Evolutionary conservation across 495 filamentous ascomycete species (phyloP).

Genomic region (Tuber indicum): DNA sequence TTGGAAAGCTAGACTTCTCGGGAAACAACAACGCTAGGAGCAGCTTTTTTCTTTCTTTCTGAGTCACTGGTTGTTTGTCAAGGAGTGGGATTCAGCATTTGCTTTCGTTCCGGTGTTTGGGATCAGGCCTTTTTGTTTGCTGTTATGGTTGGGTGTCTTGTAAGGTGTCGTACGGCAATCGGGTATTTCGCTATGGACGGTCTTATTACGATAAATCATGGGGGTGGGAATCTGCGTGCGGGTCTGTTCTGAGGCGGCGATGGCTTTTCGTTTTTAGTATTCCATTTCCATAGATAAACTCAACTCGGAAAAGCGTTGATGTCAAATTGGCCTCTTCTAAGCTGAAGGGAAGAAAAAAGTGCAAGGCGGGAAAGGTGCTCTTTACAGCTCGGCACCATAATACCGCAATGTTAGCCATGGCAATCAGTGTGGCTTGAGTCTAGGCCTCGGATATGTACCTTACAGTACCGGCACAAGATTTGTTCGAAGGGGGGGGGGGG

Average conservation of each 20-base stretch:
- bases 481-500: background rate
- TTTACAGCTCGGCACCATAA: background rate
- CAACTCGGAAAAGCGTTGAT: background rate
- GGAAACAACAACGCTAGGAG: background rate
- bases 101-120: conserved; percentile 5
- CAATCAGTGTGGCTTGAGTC: background rate
- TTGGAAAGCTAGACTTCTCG: conserved; percentile 29
- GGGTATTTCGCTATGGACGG: background rate
- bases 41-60: background rate
- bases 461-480: too few species aligned
- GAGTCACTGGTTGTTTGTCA: background rate
- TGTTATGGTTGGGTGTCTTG: background rate
- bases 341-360: background rate
- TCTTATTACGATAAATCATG: conserved; percentile 1
- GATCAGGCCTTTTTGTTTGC: conserved; percentile 6
- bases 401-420: background rate
- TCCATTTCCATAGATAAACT: background rate
- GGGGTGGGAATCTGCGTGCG: background rate
- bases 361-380: background rate
- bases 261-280: background rate
- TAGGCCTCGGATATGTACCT: background rate
- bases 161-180: background rate
- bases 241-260: background rate
- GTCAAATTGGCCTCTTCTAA: background rate
- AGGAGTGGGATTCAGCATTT: conserved; percentile 1